A percentile compares a stretch with the other conserved stretches of the same genome.
Evolutionary conservation across 805 yeast species (phyloP).

Genomic region (Cyberlindnera suaveolens): DNA sequence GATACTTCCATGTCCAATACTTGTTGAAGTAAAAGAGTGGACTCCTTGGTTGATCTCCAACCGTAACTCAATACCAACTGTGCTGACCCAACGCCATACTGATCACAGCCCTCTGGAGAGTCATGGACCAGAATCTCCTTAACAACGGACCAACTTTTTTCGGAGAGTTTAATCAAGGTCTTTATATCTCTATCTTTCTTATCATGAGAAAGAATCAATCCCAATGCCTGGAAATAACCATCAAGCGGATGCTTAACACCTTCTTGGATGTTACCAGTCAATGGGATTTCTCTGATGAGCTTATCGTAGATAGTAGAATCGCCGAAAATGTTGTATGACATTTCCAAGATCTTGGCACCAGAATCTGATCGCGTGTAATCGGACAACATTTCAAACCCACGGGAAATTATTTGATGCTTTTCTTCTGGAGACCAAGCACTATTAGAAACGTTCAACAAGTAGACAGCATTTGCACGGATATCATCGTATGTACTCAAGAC

Average conservation of each 20-base stretch:
- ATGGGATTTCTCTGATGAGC: conserved; percentile 30
- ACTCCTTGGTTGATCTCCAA: conserved; percentile 82
- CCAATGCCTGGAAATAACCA: conserved; percentile 62
- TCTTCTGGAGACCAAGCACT: conserved; percentile 5
- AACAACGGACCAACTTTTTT: conserved; percentile 28
- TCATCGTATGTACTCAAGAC: conserved; percentile 73
- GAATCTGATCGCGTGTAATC: conserved; percentile 62
- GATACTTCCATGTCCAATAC: conserved; percentile 31
- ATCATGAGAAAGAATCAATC: conserved; percentile 32
- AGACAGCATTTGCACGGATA: conserved; percentile 48
- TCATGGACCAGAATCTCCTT: conserved; percentile 52
- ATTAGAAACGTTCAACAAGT: conserved; percentile 32
- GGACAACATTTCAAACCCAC: conserved; percentile 35
- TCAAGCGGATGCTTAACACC: conserved; percentile 55
- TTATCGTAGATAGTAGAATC: conserved; percentile 25
- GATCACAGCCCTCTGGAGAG: conserved; percentile 62
- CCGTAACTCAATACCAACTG: conserved; percentile 58
- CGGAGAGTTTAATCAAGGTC: conserved; percentile 16
- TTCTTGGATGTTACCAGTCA: conserved; percentile 28
- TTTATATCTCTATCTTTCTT: conserved; percentile 4
- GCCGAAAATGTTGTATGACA: conserved; percentile 37
- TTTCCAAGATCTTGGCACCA: conserved; percentile 61
- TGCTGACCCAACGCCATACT: conserved; percentile 33
- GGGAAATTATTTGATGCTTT: conserved; percentile 14
- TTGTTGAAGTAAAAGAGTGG: conserved; percentile 46